phyloP scores from a whole-genome alignment of 2,329 filamentous ascomycete species.

The Venturia nashicola region DNA sequence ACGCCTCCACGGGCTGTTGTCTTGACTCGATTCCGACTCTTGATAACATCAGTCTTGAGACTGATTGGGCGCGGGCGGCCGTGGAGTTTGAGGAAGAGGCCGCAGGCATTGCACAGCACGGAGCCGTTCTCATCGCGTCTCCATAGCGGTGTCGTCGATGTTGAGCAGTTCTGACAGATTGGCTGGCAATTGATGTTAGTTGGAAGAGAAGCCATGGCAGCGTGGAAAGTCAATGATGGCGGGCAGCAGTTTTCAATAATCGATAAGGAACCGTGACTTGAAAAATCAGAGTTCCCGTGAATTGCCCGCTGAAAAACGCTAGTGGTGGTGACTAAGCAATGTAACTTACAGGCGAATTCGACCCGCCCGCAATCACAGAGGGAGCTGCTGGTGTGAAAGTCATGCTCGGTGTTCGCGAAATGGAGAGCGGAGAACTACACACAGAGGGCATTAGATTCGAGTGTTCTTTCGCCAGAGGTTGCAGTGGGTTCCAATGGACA shows the following conservation, averaged over 20 bases:
- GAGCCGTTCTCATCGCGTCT: constrained; percentile 90
- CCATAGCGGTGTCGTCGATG: constrained; percentile 93
- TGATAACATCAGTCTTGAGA: constrained; percentile 98
- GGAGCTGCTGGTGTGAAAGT: constrained; percentile 40
- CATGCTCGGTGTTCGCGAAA: constrained; percentile 39
- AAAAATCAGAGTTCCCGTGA: neutral
- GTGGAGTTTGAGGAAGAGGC: constrained; percentile 93
- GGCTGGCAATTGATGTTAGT: constrained; percentile 53
- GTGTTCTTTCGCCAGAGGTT: neutral
- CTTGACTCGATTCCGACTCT: constrained; percentile 97
- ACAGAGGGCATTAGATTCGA: neutral
- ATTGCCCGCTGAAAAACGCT: constrained; percentile 21
- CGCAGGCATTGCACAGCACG: constrained; percentile 96
- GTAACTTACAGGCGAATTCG: constrained; percentile 40
- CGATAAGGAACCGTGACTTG: constrained; percentile 11
- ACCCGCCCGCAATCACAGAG: constrained; percentile 51
- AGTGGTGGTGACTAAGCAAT: constrained; percentile 16
- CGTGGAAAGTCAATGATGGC: constrained; percentile 5
- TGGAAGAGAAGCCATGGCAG: constrained; percentile 31
- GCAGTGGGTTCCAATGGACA: constrained; percentile 13
- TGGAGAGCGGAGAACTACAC: constrained; percentile 16
- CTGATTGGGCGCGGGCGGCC: constrained; percentile 87
- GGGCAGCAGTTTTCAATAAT: constrained; percentile 12
- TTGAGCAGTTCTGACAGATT: constrained; percentile 91
- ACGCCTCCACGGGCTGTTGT: constrained; percentile 34